Conservation (phyloP, 176 grass and related monocot species). For the Aegilops tauschii region DNA sequence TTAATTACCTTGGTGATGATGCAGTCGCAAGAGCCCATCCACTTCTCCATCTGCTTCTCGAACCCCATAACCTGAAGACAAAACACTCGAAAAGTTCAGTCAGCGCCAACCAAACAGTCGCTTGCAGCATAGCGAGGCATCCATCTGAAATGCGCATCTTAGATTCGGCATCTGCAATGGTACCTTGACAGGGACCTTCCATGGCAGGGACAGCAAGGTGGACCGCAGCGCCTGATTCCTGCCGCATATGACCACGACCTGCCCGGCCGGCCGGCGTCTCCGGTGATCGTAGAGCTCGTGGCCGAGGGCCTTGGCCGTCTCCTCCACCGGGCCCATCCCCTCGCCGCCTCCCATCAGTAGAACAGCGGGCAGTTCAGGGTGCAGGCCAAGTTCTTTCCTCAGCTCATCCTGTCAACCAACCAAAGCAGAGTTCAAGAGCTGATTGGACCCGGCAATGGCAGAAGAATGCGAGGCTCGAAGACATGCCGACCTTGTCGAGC, state of each 20-base stretch:
- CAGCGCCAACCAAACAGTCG: not conserved
- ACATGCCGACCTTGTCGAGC: slow-evolving; percentile 55
- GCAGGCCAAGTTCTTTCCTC: slow-evolving; percentile 61
- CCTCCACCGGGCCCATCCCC: slow-evolving; percentile 78
- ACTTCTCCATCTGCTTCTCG: slow-evolving; percentile 83
- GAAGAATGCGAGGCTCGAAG: not conserved
- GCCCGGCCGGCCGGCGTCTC: slow-evolving; percentile 39
- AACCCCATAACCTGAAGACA: slow-evolving; percentile 68
- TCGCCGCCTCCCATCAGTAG: slow-evolving; percentile 86
- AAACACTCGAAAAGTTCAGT: slow-evolving; percentile 7
- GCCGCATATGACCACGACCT: slow-evolving; percentile 73
- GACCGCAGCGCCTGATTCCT: slow-evolving; percentile 57
- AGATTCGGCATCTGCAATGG: slow-evolving; percentile 10
- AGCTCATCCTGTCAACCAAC: slow-evolving; percentile 47
- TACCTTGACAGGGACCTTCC: slow-evolving; percentile 80
- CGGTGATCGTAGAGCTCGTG: slow-evolving; percentile 52
- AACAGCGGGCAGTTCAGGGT: slow-evolving; percentile 63
- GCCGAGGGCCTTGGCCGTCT: slow-evolving; percentile 62
- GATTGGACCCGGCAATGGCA: not conserved
- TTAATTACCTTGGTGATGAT: slow-evolving; percentile 77
- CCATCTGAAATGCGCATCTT: slow-evolving; percentile 29
- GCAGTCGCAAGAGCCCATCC: slow-evolving; percentile 91
- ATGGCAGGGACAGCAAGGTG: slow-evolving; percentile 34
- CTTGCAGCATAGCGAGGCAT: not conserved
- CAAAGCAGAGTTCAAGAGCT: not conserved